Base-by-base conservation (phyloP, 352 stramenopile species). In the Phytophthora parvispora region DNA sequence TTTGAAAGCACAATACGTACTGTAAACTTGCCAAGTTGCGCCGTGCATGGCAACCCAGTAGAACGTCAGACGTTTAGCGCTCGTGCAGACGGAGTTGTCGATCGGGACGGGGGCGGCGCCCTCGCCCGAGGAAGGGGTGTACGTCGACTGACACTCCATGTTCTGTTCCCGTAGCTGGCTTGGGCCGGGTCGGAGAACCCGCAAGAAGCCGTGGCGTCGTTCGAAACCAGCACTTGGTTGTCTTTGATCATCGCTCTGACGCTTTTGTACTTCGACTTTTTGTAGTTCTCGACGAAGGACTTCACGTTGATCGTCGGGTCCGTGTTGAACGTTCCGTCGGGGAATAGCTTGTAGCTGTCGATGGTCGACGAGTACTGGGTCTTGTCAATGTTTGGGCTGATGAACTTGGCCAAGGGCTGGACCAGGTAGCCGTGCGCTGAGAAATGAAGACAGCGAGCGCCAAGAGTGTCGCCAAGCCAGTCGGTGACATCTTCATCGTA, bases 41-140 rank as follows among this genome's bases (percentile, higher is more conserved):
- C 72, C 65, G 43, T 89, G 77, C 68, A 86, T 80, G 8, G 69
- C 72, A 34, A 90, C 64, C 83, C 83, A 91, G 69, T 84, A 87
- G 45, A 86, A 79, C 4, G 75, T 86, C 13, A 90, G 65, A 0
- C 74, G 61, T 40, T 75, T 80, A 24, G 75, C 78, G 32, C 64
- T 58, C 49, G 43, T 65, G 42, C 80, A 88, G 24, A 74, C 62
- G 15, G 77, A 70, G 15, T 63, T 74, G 52, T 84, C 67, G 55
- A 87, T 84, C 29, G 71, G 66, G 16, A 88, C 22, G 40, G 73
- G 60, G 27, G 72, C 64, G 20, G 72, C 67, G 13, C 64, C 64
- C 18, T 71, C 74, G 40, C 70, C 64, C 4, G 62, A 55, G 10
- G 57, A 66, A 16, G 49, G 31, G 49, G 66, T 71, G 49, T 81